These are phyloP conservation scores for Scheffersomyces titani DNA, from an alignment of 1,139 yeast species.

Conservation along the genomic window DNA sequence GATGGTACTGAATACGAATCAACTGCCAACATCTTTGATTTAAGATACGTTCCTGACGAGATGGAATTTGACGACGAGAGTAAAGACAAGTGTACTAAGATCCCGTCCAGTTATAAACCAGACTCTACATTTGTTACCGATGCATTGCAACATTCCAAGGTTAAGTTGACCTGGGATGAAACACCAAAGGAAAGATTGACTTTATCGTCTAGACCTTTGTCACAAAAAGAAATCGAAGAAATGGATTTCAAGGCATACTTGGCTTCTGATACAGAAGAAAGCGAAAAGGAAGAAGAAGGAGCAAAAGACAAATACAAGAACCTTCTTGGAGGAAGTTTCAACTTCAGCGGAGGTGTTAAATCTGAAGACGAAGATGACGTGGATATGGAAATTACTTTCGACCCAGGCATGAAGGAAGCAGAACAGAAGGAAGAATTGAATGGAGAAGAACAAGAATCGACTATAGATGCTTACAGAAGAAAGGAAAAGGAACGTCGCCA, in stretches of 20 bases:
- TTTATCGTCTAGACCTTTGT: constrained; percentile 76
- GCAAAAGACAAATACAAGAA: constrained; percentile 65
- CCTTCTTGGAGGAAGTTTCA: constrained; percentile 52
- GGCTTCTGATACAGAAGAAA: constrained; percentile 78
- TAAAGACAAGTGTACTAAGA: constrained; percentile 66
- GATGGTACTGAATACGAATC: constrained; percentile 97
- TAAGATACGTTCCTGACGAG: constrained; percentile 89
- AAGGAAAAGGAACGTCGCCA: constrained; percentile 92
- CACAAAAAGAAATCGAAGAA: constrained; percentile 89
- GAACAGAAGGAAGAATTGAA: constrained; percentile 23
- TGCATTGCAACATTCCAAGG: constrained; percentile 92
- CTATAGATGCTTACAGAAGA: constrained; percentile 79
- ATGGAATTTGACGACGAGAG: constrained; percentile 82
- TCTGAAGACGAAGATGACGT: constrained; percentile 64
- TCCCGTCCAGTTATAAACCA: constrained; percentile 85
- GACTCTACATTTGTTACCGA: constrained; percentile 78
- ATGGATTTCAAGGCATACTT: constrained; percentile 96
- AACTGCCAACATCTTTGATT: constrained; percentile 90
- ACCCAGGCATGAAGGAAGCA: constrained; percentile 74
- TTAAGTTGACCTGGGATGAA: constrained; percentile 96
- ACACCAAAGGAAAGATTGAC: constrained; percentile 91
- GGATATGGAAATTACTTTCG: constrained; percentile 95
- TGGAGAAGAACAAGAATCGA: constrained; percentile 55
- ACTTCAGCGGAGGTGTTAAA: constrained; percentile 25
- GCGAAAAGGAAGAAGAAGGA: constrained; percentile 43